These are phyloP conservation scores for Cryptosporidium ryanae DNA, from an alignment of 169 alveolate genomes.

Conservation along the genomic window DNA sequence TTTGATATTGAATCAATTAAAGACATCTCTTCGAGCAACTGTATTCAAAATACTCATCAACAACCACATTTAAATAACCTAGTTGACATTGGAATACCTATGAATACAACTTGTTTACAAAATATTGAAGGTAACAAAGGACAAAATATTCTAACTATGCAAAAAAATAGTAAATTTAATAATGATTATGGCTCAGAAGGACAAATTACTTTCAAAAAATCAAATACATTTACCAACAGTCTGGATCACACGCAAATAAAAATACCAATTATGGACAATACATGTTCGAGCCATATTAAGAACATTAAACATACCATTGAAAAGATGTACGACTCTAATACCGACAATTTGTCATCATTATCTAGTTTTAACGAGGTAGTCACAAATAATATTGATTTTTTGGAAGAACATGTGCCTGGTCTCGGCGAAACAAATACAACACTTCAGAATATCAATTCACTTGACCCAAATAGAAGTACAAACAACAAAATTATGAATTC, in stretches of 20 bases:
- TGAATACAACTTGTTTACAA: background rate
- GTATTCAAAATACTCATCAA: too few species aligned
- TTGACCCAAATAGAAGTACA: background rate
- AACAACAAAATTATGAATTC: background rate
- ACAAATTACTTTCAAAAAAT: too few species aligned
- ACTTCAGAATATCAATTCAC: background rate
- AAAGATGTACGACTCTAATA: slow-evolving; percentile 2
- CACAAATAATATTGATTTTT: background rate
- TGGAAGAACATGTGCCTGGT: slow-evolving; percentile 6
- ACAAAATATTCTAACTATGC: background rate
- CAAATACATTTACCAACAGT: background rate
- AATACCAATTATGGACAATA: background rate
- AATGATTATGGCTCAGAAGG: too few species aligned
- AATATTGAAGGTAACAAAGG: background rate
- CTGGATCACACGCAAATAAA: background rate
- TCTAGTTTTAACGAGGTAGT: slow-evolving; percentile 3
- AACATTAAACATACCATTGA: slow-evolving; percentile 30
- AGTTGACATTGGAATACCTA: background rate
- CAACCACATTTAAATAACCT: background rate
- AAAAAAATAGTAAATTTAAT: background rate
- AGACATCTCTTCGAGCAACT: background rate
- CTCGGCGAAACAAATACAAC: background rate
- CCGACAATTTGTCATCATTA: background rate
- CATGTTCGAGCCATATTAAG: slow-evolving; percentile 1
- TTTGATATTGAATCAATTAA: background rate